Conservation (phyloP, 805 yeast genomes). For the Candida anglica region DNA sequence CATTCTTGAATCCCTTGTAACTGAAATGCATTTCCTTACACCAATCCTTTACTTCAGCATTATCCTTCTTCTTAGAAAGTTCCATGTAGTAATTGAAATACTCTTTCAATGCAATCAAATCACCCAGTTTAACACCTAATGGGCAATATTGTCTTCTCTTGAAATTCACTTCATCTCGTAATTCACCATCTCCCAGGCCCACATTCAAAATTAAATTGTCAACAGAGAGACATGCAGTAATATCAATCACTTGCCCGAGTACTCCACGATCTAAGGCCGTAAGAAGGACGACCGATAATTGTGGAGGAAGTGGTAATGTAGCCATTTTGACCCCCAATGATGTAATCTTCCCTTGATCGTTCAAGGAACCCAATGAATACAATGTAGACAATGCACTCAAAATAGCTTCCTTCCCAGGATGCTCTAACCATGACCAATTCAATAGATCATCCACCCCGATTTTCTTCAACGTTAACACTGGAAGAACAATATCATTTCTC, state of each 20-base stretch:
- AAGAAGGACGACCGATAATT: slow-evolving; percentile 78
- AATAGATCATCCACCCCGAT: slow-evolving; percentile 80
- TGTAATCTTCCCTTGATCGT: slow-evolving; percentile 74
- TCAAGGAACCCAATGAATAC: slow-evolving; percentile 73
- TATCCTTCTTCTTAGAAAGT: slow-evolving; percentile 17
- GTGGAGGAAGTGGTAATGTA: slow-evolving; percentile 87
- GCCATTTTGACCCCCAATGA: slow-evolving; percentile 82
- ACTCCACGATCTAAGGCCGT: slow-evolving; percentile 60
- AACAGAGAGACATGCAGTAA: slow-evolving; percentile 88
- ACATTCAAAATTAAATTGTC: slow-evolving; percentile 84
- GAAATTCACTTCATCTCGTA: slow-evolving; percentile 80
- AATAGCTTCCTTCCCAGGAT: slow-evolving; percentile 78
- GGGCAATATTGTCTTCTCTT: slow-evolving; percentile 66
- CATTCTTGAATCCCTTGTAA: slow-evolving; percentile 76
- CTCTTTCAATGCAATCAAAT: slow-evolving; percentile 77
- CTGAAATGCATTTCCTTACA: slow-evolving; percentile 76
- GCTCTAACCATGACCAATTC: slow-evolving; percentile 89
- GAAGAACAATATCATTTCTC: slow-evolving; percentile 80
- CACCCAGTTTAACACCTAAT: slow-evolving; percentile 75
- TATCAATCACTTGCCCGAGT: slow-evolving; percentile 71
- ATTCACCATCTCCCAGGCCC: slow-evolving; percentile 51
- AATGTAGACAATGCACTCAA: slow-evolving; percentile 74
- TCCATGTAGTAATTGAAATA: slow-evolving; percentile 53
- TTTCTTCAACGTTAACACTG: slow-evolving; percentile 78
- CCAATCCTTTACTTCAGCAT: slow-evolving; percentile 70